Percentiles rank a stretch among this genome's conserved stretches.
These are phyloP conservation scores for Alternaria arborescens DNA, from an alignment of 2,329 filamentous ascomycete genomes.

Conservation along the genomic window DNA sequence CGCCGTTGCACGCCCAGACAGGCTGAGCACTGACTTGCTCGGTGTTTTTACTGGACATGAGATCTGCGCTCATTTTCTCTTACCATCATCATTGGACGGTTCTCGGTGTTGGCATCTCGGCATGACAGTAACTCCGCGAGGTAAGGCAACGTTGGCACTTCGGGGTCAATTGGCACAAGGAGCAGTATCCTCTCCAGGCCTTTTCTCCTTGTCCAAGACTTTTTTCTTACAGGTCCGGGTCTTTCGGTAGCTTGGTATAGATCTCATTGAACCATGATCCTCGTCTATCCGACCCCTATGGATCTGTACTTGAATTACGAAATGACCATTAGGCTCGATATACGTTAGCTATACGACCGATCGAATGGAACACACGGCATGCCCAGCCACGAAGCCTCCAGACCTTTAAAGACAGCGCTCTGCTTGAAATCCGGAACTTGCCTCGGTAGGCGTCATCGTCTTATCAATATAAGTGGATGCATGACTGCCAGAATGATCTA, in stretches of 20 bases:
- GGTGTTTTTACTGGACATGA: constrained; percentile 5
- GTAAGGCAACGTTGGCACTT: not conserved
- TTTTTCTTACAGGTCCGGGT: not conserved
- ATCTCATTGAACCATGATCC: not conserved
- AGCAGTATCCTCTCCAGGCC: not conserved
- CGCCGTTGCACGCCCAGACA: constrained; percentile 7
- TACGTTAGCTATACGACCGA: not conserved
- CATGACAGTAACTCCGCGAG: not conserved
- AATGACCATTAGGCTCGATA: not conserved
- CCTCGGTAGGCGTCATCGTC: not conserved
- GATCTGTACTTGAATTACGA: not conserved
- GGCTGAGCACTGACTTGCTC: constrained; percentile 5
- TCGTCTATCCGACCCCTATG: not conserved
- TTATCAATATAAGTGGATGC: constrained; percentile 10
- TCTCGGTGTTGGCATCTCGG: constrained; percentile 7
- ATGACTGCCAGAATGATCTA: not conserved
- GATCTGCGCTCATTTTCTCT: not conserved
- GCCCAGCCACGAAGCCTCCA: not conserved
- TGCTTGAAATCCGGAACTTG: constrained; percentile 6
- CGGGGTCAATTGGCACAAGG: not conserved
- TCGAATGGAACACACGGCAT: not conserved
- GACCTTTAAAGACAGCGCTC: constrained; percentile 16
- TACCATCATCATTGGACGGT: not conserved
- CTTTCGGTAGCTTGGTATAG: constrained; percentile 5
- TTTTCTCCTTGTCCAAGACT: constrained; percentile 1